These are phyloP conservation scores for Evernia prunastri DNA, from an alignment of 495 filamentous ascomycete genomes.

Conservation along the genomic window DNA sequence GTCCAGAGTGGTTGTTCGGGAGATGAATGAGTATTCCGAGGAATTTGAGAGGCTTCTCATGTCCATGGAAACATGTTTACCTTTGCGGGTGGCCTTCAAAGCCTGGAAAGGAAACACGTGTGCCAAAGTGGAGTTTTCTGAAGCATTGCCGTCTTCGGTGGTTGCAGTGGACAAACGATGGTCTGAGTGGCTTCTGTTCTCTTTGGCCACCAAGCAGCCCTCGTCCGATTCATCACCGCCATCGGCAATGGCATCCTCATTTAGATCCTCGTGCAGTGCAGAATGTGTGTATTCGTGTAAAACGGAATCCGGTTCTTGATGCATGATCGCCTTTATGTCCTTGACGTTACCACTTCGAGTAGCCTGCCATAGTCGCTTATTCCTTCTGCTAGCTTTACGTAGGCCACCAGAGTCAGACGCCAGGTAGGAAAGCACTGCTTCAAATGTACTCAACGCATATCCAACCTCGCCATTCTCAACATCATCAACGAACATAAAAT, in stretches of 20 bases:
- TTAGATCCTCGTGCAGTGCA: not conserved
- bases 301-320: slow-evolving; percentile 47
- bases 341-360: slow-evolving; percentile 65
- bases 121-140: slow-evolving; percentile 59
- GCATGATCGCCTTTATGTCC: slow-evolving; percentile 71
- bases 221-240: not conserved
- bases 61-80: slow-evolving; percentile 83
- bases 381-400: slow-evolving; percentile 74
- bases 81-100: slow-evolving; percentile 44
- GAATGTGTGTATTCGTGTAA: not conserved
- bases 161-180: slow-evolving; percentile 18
- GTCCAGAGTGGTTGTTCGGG: slow-evolving; percentile 66
- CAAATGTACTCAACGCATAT: slow-evolving; percentile 93
- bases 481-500: slow-evolving; percentile 95
- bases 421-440: slow-evolving; percentile 90
- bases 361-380: slow-evolving; percentile 84
- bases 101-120: slow-evolving; percentile 89
- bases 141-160: slow-evolving; percentile 30
- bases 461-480: slow-evolving; percentile 96
- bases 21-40: slow-evolving; percentile 69
- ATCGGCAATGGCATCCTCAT: slow-evolving; percentile 33
- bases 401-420: slow-evolving; percentile 73
- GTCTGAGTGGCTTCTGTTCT: slow-evolving; percentile 1
- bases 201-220: not conserved
- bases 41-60: slow-evolving; percentile 79